Conservation (phyloP, 192 early-diverging fungal species). For the Coemansia sp. region DNA sequence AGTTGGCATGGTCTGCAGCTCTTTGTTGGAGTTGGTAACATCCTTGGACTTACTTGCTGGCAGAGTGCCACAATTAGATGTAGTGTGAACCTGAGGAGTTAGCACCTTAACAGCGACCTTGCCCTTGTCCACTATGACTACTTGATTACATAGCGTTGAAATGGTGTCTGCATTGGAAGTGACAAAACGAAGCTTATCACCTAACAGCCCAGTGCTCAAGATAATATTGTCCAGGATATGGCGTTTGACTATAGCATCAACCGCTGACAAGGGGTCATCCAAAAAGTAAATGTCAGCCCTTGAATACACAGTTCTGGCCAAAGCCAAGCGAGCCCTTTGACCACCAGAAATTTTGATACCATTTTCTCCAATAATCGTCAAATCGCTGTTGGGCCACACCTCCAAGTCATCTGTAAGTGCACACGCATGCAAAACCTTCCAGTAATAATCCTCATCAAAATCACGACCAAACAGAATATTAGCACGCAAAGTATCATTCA, state of each 20-base stretch:
- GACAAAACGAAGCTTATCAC: constrained; percentile 55
- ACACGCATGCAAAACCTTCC: constrained; percentile 64
- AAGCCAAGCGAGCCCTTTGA: constrained; percentile 68
- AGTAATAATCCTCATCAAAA: constrained; percentile 63
- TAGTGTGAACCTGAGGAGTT: constrained; percentile 33
- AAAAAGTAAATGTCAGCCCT: constrained; percentile 70
- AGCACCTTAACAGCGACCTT: constrained; percentile 45
- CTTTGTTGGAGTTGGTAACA: neutral
- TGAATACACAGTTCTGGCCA: constrained; percentile 70
- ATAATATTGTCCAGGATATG: constrained; percentile 70
- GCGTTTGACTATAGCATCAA: constrained; percentile 66
- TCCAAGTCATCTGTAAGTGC: constrained; percentile 69
- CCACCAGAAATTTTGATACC: constrained; percentile 78
- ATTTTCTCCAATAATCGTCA: constrained; percentile 72
- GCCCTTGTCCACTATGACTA: constrained; percentile 22
- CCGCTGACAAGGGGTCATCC: constrained; percentile 75
- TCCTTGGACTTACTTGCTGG: constrained; percentile 20
- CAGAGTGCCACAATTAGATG: constrained; percentile 13
- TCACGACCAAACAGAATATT: constrained; percentile 81
- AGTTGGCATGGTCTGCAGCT: neutral
- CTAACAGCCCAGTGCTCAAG: constrained; percentile 58
- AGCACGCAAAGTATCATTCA: constrained; percentile 66
- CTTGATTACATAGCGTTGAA: constrained; percentile 26
- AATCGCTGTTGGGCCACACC: constrained; percentile 64
- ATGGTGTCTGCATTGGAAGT: constrained; percentile 37